phyloP scores from a whole-genome alignment of 768 basidiomycete species.

The Agrocybe pediades region DNA sequence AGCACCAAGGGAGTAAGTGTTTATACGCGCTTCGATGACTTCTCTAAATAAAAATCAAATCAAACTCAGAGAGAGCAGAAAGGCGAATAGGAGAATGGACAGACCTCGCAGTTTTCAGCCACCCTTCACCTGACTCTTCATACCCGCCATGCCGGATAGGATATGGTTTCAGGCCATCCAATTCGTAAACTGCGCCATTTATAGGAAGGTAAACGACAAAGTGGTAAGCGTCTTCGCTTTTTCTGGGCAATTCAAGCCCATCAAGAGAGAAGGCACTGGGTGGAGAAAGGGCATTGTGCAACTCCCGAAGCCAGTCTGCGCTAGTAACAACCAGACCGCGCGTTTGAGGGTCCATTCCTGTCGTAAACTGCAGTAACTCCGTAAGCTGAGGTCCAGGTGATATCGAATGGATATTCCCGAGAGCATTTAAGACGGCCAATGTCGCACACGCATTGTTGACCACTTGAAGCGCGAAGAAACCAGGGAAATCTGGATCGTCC shows the following conservation, averaged over 20 bases:
- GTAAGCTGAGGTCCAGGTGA: slow-evolving; percentile 65
- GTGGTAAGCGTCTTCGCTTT: slow-evolving; percentile 86
- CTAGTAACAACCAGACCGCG: slow-evolving; percentile 82
- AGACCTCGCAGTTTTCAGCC: slow-evolving; percentile 81
- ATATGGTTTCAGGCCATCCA: slow-evolving; percentile 84
- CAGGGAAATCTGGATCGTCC: slow-evolving; percentile 76
- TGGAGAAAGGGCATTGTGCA: slow-evolving; percentile 93
- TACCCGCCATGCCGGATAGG: slow-evolving; percentile 83
- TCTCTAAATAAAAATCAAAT: slow-evolving; percentile 47
- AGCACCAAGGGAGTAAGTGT: slow-evolving; percentile 85
- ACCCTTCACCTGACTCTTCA: slow-evolving; percentile 71
- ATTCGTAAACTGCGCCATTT: slow-evolving; percentile 84
- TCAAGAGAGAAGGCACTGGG: slow-evolving; percentile 87
- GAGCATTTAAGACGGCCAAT: slow-evolving; percentile 89
- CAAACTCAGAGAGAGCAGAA: slow-evolving; percentile 6
- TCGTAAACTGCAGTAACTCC: slow-evolving; percentile 75
- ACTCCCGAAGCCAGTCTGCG: slow-evolving; percentile 76
- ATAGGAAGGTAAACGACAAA: slow-evolving; percentile 93
- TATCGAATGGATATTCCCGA: slow-evolving; percentile 77
- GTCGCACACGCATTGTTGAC: slow-evolving; percentile 98
- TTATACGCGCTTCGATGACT: slow-evolving; percentile 86
- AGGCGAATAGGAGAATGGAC: slow-evolving; percentile 13
- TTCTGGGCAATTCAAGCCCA: slow-evolving; percentile 72
- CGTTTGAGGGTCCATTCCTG: slow-evolving; percentile 86
- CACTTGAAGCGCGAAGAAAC: slow-evolving; percentile 92